phyloP scores from a whole-genome alignment of 2,329 filamentous ascomycete species.

The Thelonectria rubi region DNA sequence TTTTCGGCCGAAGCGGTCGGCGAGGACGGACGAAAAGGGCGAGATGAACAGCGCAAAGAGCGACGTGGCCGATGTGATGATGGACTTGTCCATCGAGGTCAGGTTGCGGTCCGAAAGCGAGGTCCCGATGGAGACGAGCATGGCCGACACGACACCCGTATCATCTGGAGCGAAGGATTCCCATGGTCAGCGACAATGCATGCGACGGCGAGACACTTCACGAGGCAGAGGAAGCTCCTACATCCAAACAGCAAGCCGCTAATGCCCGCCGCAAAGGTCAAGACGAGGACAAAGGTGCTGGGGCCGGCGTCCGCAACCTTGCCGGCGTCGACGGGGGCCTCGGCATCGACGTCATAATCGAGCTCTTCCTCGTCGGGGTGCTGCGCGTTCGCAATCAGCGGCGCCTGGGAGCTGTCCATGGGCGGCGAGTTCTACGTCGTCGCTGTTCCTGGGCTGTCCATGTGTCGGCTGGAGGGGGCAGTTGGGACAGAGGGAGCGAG shows the following conservation, averaged over 20 bases:
- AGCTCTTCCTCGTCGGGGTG: constrained; percentile 46
- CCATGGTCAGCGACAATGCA: constrained; percentile 17
- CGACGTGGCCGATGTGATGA: constrained; percentile 75
- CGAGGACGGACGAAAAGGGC: constrained; percentile 70
- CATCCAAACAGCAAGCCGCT: constrained; percentile 75
- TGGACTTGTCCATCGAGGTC: constrained; percentile 72
- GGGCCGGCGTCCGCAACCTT: constrained; percentile 47
- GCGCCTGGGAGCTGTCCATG: constrained; percentile 52
- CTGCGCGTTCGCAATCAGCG: constrained; percentile 47
- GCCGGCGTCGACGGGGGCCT: constrained; percentile 37
- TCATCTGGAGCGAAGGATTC: constrained; percentile 59
- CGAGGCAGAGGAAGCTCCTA: constrained; percentile 47
- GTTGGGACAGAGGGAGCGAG: not conserved
- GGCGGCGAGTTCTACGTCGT: constrained; percentile 10
- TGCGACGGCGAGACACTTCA: not conserved
- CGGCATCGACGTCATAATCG: constrained; percentile 43
- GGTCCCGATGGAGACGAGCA: constrained; percentile 69
- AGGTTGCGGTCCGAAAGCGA: constrained; percentile 66
- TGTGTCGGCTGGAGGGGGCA: not conserved
- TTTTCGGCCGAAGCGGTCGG: constrained; percentile 69
- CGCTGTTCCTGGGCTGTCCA: constrained; percentile 19
- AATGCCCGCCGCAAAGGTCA: constrained; percentile 72
- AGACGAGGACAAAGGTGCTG: constrained; percentile 65
- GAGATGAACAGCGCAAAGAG: constrained; percentile 72
- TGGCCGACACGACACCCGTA: constrained; percentile 74